These are phyloP conservation scores for Atkinsonella hypoxylon DNA, from an alignment of 2,329 filamentous ascomycete genomes.

Conservation along the genomic window DNA sequence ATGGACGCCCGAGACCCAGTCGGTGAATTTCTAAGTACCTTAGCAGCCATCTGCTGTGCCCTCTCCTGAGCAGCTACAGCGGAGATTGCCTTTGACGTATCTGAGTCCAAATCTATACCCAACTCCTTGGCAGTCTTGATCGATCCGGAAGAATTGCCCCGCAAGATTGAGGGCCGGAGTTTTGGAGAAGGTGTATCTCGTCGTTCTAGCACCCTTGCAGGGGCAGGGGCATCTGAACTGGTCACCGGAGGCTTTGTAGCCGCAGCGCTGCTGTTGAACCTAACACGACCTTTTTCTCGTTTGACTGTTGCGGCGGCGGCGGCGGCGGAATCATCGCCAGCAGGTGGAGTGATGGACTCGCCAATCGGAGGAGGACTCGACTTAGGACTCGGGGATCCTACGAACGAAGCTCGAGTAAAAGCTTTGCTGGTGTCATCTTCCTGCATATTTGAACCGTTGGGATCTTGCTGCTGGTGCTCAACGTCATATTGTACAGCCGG, in stretches of 20 bases:
- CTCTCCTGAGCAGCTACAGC: constrained; percentile 32
- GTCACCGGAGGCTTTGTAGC: constrained; percentile 15
- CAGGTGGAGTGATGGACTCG: not conserved
- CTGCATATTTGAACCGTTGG: too few species aligned
- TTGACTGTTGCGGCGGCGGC: constrained; percentile 12
- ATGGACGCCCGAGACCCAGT: constrained; percentile 24
- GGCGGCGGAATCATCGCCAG: not conserved
- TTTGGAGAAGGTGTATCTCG: constrained; percentile 12
- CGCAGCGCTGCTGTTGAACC: constrained; percentile 34
- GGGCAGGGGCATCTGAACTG: constrained; percentile 6
- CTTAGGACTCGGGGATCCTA: not conserved
- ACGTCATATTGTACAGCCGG: not conserved
- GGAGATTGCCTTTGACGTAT: constrained; percentile 17
- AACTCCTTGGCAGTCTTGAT: constrained; percentile 17
- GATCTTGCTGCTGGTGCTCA: not conserved
- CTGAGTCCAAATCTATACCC: constrained; percentile 15
- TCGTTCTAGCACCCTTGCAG: not conserved
- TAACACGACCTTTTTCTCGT: constrained; percentile 34
- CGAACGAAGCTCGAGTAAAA: not conserved
- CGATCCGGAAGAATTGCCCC: constrained; percentile 28
- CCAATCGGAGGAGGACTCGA: not conserved
- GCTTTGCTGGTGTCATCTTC: too few species aligned
- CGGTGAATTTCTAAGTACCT: constrained; percentile 24
- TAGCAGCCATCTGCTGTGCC: constrained; percentile 29
- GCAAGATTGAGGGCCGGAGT: constrained; percentile 30